Percentiles rank a stretch among this genome's conserved stretches.
phyloP scores from a whole-genome alignment of 176 grass and related monocot genomes.

The Carex parvula region DNA sequence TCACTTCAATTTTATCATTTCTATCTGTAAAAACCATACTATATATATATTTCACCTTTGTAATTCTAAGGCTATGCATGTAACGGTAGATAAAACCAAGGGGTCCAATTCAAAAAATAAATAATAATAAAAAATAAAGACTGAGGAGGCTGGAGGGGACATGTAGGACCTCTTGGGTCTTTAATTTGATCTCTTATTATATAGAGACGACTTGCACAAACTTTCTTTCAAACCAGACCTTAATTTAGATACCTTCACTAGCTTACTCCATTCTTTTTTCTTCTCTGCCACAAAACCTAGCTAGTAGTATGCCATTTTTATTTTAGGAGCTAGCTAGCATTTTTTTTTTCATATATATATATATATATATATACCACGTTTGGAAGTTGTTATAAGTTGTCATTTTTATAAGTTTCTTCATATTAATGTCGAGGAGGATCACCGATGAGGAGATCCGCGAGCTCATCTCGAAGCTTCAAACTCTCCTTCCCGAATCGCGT shows the following conservation, averaged over 20 bases:
- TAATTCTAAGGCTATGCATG: not conserved
- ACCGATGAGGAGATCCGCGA: constrained; percentile 36
- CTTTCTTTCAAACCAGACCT: not conserved
- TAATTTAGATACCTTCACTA: not conserved
- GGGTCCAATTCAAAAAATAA: not conserved
- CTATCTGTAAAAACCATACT: not conserved
- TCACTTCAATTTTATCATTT: not conserved
- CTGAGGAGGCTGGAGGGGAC: not conserved
- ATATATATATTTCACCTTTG: not conserved
- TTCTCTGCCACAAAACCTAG: not conserved
- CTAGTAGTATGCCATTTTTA: not conserved
- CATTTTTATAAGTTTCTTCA: not conserved
- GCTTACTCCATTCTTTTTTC: not conserved
- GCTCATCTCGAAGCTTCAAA: constrained; percentile 36
- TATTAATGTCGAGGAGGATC: constrained; percentile 33
- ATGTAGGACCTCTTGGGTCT: constrained; percentile 7
- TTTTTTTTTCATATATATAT: not conserved
- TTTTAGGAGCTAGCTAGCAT: not conserved
- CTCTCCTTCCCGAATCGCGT: constrained; percentile 32
- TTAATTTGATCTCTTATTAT: not conserved
- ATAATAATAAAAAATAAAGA: not conserved
- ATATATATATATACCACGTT: not conserved
- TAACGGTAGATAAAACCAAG: not conserved
- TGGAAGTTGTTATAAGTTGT: not conserved
- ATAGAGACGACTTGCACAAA: not conserved